phyloP scores from a whole-genome alignment of 2,329 filamentous ascomycete species.

The Onygena corvina region DNA sequence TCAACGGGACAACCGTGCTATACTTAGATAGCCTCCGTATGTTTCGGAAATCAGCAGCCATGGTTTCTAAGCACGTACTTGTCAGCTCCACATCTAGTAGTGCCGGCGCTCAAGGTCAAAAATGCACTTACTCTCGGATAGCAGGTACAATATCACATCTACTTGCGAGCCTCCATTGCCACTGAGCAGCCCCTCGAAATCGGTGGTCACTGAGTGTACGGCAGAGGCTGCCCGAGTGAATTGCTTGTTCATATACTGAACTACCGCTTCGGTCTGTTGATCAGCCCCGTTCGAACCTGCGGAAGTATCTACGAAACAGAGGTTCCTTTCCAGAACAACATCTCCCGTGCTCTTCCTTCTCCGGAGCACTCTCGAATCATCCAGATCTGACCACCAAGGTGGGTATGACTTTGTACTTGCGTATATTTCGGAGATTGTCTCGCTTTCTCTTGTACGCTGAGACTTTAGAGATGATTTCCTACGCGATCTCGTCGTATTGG shows the following conservation, averaged over 20 bases:
- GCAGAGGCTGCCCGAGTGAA: constrained; percentile 53
- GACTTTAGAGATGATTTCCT: constrained; percentile 11
- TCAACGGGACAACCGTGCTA: constrained; percentile 74
- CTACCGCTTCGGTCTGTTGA: constrained; percentile 47
- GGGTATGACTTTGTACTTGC: constrained; percentile 78
- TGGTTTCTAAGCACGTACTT: constrained; percentile 36
- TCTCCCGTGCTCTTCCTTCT: constrained; percentile 63
- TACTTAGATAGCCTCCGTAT: constrained; percentile 57
- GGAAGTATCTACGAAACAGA: constrained; percentile 85
- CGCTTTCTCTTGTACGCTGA: constrained; percentile 13
- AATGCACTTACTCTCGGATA: constrained; percentile 51
- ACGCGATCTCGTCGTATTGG: constrained; percentile 10
- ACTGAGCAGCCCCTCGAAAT: constrained; percentile 65
- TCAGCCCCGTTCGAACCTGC: constrained; percentile 38
- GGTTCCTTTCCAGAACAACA: constrained; percentile 71
- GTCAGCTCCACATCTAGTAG: background rate
- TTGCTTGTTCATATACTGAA: constrained; percentile 61
- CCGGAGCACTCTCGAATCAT: constrained; percentile 49
- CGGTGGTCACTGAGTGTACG: constrained; percentile 53
- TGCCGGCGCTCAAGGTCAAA: background rate
- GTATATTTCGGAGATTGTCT: constrained; percentile 53
- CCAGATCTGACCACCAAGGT: constrained; percentile 74
- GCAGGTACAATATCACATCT: constrained; percentile 72
- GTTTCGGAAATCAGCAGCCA: constrained; percentile 56
- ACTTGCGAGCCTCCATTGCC: constrained; percentile 73